Conservation (phyloP, 371 early-diverging fungal genomes). For the Apophysomyces elegans region DNA sequence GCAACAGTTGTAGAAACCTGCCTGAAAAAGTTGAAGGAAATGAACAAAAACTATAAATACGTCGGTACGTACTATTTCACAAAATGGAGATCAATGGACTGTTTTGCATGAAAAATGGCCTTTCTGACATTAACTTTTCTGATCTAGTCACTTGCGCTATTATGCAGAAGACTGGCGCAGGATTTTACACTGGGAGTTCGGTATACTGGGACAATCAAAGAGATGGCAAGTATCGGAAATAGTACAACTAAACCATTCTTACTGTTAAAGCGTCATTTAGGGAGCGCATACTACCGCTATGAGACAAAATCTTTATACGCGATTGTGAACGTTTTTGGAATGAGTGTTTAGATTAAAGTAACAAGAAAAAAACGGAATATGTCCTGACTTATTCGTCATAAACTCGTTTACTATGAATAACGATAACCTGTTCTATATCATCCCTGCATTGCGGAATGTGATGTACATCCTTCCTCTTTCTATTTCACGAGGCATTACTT, state of each 20-base stretch:
- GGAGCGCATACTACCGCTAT: slow-evolving; percentile 67
- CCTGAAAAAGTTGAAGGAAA: slow-evolving; percentile 63
- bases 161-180: slow-evolving; percentile 79
- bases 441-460: neutral
- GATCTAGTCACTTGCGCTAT: slow-evolving; percentile 60
- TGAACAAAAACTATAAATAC: slow-evolving; percentile 76
- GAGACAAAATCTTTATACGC: slow-evolving; percentile 74
- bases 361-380: too few relatives aligned
- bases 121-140: neutral
- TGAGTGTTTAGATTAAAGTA: slow-evolving; percentile 39
- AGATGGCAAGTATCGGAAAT: slow-evolving; percentile 20
- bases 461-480: slow-evolving; percentile 1
- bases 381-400: too few relatives aligned
- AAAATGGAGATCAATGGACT: neutral
- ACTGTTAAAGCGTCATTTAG: slow-evolving; percentile 28
- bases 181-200: slow-evolving; percentile 74
- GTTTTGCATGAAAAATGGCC: neutral
- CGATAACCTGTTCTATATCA: neutral
- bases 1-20: slow-evolving; percentile 68
- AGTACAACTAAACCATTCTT: neutral
- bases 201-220: slow-evolving; percentile 72
- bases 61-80: slow-evolving; percentile 51
- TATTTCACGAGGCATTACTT: slow-evolving; percentile 1
- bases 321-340: slow-evolving; percentile 67
- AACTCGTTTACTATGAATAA: too few relatives aligned